Evolutionary conservation across 2,329 filamentous ascomycete species (phyloP).

Genomic region (Pestalotiopsis sp.): DNA sequence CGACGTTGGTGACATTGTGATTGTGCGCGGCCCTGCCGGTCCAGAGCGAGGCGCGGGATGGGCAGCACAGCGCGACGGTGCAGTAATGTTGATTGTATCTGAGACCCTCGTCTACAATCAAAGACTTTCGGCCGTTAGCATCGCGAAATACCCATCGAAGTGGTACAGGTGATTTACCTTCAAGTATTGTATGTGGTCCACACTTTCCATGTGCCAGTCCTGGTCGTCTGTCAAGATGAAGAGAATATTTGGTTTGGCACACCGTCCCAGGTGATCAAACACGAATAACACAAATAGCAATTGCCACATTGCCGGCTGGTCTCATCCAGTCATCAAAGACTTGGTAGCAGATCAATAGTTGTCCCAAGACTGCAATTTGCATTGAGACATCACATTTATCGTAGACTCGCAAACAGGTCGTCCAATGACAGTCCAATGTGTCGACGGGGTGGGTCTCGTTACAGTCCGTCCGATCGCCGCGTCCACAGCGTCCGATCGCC

Average conservation of each 20-base stretch:
- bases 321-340: not conserved
- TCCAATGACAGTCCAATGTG: not conserved
- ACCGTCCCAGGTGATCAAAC: not conserved
- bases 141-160: not conserved
- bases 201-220: slow-evolving; percentile 54
- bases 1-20: slow-evolving; percentile 58
- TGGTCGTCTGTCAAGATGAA: slow-evolving; percentile 65
- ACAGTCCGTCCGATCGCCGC: not conserved
- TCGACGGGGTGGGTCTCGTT: not conserved
- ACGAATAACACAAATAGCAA: not conserved
- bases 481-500: not conserved
- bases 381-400: no score
- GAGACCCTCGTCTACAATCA: slow-evolving; percentile 50
- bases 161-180: not conserved
- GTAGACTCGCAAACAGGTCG: no score
- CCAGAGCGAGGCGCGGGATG: slow-evolving; percentile 57
- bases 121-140: slow-evolving; percentile 45
- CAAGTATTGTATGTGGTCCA: slow-evolving; percentile 30
- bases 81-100: slow-evolving; percentile 57
- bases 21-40: slow-evolving; percentile 62
- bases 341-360: not conserved
- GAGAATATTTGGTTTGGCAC: slow-evolving; percentile 48
- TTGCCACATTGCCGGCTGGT: not conserved
- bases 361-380: no score
- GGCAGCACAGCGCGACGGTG: slow-evolving; percentile 57